Conservation (phyloP, 2,329 filamentous ascomycete species). For the Ilyonectria robusta region DNA sequence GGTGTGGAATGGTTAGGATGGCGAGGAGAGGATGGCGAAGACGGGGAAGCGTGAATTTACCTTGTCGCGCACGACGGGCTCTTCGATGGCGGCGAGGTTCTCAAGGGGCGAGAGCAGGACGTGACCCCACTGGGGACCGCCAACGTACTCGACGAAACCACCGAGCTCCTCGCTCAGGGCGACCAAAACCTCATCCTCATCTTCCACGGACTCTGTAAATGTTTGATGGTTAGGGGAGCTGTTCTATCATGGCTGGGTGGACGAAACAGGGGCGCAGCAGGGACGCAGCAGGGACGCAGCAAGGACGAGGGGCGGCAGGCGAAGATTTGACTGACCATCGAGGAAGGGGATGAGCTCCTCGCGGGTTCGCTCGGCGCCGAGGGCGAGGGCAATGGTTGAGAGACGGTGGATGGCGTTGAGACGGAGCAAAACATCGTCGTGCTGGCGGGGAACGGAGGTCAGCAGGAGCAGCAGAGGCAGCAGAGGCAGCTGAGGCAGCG, state of each 20-base stretch:
- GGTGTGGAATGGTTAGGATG: conserved; percentile 22
- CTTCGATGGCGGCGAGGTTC: conserved; percentile 98
- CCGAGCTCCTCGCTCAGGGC: conserved; percentile 97
- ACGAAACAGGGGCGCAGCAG: conserved; percentile 1
- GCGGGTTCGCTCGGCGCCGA: conserved; percentile 95
- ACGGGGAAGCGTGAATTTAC: conserved; percentile 62
- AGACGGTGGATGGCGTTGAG: conserved; percentile 98
- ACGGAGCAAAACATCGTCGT: conserved; percentile 97
- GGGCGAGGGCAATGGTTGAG: conserved; percentile 96
- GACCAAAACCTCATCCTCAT: conserved; percentile 98
- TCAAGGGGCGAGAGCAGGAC: conserved; percentile 97
- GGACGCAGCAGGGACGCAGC: conserved; percentile 5
- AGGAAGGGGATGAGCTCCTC: conserved; percentile 99
- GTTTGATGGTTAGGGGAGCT: conserved; percentile 36
- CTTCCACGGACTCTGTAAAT: conserved; percentile 91
- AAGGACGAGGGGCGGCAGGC: conserved; percentile 35
- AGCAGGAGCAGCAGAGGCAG: conserved; percentile 43
- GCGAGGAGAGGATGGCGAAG: conserved; percentile 10
- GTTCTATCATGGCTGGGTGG: conserved; percentile 27
- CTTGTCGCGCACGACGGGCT: conserved; percentile 98
- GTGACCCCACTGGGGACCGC: conserved; percentile 92
- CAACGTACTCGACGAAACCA: conserved; percentile 97
- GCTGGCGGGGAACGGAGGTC: conserved; percentile 68
- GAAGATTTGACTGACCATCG: conserved; percentile 79
- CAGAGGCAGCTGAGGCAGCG: conserved; percentile 21